These are phyloP conservation scores for Termitomyces sp. DNA, from an alignment of 768 basidiomycete species.

Conservation along the genomic window DNA sequence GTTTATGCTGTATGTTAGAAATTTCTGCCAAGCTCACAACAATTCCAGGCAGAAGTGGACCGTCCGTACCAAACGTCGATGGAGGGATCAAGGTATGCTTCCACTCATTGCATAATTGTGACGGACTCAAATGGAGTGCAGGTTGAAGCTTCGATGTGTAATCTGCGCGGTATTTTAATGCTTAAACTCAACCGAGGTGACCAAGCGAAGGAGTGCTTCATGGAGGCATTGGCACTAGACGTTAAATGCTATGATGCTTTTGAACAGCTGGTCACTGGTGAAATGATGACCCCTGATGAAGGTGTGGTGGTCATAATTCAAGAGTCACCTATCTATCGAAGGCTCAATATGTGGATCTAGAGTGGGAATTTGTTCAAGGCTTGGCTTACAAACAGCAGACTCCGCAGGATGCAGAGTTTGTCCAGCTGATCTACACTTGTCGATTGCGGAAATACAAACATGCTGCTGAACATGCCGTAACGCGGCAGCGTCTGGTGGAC, in stretches of 20 bases:
- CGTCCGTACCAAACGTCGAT: conserved; percentile 74
- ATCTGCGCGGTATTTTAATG: conserved; percentile 89
- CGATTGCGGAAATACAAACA: conserved; percentile 90
- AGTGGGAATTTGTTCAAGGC: conserved; percentile 93
- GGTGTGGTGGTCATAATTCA: conserved; percentile 39
- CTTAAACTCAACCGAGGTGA: conserved; percentile 88
- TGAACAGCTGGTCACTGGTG: conserved; percentile 81
- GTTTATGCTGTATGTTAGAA: neutral
- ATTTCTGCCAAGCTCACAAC: neutral
- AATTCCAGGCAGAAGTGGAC: conserved; percentile 52
- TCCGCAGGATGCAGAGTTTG: conserved; percentile 85
- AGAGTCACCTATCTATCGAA: neutral
- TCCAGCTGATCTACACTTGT: conserved; percentile 88
- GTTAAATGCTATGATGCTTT: conserved; percentile 98
- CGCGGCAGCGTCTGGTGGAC: conserved; percentile 72
- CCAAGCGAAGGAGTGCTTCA: conserved; percentile 89
- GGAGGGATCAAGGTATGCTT: conserved; percentile 84
- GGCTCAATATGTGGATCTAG: conserved; percentile 31
- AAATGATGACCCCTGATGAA: conserved; percentile 96
- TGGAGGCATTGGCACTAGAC: conserved; percentile 92
- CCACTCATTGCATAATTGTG: conserved; percentile 4
- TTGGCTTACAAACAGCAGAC: conserved; percentile 81
- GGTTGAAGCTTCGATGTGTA: conserved; percentile 65
- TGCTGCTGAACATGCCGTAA: conserved; percentile 71
- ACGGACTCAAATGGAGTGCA: conserved; percentile 22